These are phyloP conservation scores for Cryphonectria carpinicola DNA, from an alignment of 2,329 filamentous ascomycete species.

Conservation along the genomic window DNA sequence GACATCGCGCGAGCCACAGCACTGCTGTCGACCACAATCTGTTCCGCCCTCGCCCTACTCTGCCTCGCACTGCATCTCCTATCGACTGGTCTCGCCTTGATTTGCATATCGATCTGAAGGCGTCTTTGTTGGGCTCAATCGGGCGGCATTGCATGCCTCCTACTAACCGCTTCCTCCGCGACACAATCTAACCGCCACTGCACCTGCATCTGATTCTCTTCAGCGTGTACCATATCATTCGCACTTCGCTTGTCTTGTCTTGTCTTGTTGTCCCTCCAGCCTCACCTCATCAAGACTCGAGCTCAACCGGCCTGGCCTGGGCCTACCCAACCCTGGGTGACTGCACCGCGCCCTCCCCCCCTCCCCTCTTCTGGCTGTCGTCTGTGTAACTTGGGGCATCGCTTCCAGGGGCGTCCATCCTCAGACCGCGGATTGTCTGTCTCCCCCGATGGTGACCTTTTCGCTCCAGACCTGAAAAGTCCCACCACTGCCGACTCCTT, in stretches of 20 bases:
- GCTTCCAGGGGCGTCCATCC: neutral
- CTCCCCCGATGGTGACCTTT: constrained; percentile 15
- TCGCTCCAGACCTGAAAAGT: neutral
- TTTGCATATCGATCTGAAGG: neutral
- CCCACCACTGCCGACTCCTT: neutral
- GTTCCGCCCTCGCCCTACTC: constrained; percentile 1
- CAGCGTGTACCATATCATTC: neutral
- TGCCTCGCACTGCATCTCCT: neutral
- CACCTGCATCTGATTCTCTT: constrained; percentile 9
- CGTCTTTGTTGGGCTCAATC: neutral
- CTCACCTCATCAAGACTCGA: neutral
- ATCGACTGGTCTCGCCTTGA: constrained; percentile 6
- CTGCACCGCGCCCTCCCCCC: neutral
- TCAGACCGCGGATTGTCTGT: neutral
- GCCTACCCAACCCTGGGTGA: neutral
- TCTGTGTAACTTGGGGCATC: neutral
- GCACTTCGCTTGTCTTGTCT: neutral
- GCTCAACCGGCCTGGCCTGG: neutral
- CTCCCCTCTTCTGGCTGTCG: neutral
- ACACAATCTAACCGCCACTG: constrained; percentile 1
- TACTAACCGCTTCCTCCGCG: neutral
- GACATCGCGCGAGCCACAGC: constrained; percentile 4
- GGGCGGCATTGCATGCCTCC: constrained; percentile 4
- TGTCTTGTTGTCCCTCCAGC: neutral
- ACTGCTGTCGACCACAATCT: constrained; percentile 6